Base-by-base conservation (phyloP, 1,139 yeast species). In the Scheffersomyces lignicola region DNA sequence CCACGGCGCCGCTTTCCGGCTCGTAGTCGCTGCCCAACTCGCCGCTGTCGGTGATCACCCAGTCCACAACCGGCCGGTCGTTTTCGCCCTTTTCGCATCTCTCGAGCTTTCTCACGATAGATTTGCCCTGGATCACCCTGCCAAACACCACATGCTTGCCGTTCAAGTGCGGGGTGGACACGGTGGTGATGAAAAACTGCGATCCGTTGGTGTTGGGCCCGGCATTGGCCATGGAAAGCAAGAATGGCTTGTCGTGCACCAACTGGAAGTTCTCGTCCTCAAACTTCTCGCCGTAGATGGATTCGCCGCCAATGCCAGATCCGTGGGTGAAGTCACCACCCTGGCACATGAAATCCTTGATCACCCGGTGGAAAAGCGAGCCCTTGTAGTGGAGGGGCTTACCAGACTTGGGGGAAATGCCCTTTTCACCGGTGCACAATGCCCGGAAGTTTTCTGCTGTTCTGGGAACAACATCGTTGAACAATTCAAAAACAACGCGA, bases 61-160 rank as follows among this genome's bases (percentile, higher is more conserved):
- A 84, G 28, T 78, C 83, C 37, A 71, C 65, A 15, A 62, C 54
- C 31, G 96, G 95, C 48, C 69, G 73, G 54, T 87, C 95, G 26
- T 70, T 67, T 2, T 65, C 65, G 35, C 74, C 83, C 29, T 87
- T 83, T 44, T 77, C 77, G 33, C 74, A 68, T 52, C 79, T 73
- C 65, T 92, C 98, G 39, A 92, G 70, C 45, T 73, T 69, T 50
- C 95, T 80, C 18, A 88, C 89, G 22, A 89, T 62, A 8, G 92
- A 78, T 58, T 84, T 87, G 32, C 97, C 97, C 36, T 80, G 74
- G 32, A 88, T 60, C 15, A 92, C 89, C 58, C 83, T 79, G 42
- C 99, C 99, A 58, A 92, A 94, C 7, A 92, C 97, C 37, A 90
- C 97, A 60, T 94, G 98, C 62, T 92, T 90, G 31, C 94, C 95